A percentile compares a stretch with the other conserved stretches of the same genome.
These are phyloP conservation scores for Saccharomyces pastorianus DNA, from an alignment of 1,139 yeast species.

Conservation along the genomic window DNA sequence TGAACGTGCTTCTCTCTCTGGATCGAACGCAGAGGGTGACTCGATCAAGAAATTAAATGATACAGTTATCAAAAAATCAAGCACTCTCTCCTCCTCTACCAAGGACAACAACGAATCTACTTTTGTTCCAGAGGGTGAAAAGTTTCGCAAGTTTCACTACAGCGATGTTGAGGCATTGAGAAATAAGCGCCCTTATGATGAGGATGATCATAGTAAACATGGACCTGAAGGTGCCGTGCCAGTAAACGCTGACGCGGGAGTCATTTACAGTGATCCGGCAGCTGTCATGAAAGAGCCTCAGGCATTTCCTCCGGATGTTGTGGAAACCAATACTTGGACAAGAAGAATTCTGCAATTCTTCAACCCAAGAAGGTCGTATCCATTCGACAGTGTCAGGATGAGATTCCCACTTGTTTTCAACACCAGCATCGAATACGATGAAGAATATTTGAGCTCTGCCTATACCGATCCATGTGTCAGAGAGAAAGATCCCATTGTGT, in stretches of 20 bases:
- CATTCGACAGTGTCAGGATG: conserved; percentile 29
- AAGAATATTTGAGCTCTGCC: conserved; percentile 37
- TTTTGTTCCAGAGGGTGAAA: conserved; percentile 24
- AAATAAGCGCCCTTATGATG: conserved; percentile 5
- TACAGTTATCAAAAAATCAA: background rate
- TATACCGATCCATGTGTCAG: conserved; percentile 58
- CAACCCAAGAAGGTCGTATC: conserved; percentile 32
- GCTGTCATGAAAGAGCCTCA: conserved; percentile 16
- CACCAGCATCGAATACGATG: conserved; percentile 31
- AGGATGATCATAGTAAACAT: background rate
- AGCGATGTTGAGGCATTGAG: conserved; percentile 15
- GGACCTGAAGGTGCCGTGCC: conserved; percentile 13
- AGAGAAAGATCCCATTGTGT: conserved; percentile 55
- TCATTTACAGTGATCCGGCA: conserved; percentile 19
- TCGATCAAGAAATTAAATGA: background rate
- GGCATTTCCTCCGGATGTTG: conserved; percentile 22
- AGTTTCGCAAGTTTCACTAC: conserved; percentile 21
- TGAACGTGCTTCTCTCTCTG: background rate
- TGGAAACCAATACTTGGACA: conserved; percentile 8
- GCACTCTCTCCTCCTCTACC: background rate
- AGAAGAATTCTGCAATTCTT: conserved; percentile 31
- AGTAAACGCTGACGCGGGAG: conserved; percentile 22
- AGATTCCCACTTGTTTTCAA: conserved; percentile 34
- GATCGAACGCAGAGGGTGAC: background rate
- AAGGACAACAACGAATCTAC: conserved; percentile 13